phyloP scores from a whole-genome alignment of 345 rosid species.

The Populus nigra region DNA sequence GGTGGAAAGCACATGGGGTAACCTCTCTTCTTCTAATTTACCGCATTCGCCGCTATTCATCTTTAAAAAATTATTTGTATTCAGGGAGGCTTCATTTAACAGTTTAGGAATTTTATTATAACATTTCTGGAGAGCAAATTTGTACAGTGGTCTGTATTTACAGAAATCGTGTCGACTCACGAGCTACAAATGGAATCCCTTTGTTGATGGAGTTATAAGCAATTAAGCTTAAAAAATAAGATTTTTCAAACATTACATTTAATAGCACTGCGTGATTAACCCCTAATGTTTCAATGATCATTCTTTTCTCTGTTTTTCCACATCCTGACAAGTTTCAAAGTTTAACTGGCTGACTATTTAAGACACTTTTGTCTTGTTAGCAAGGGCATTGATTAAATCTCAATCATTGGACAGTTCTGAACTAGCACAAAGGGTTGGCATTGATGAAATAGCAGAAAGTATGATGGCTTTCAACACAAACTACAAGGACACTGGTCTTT shows the following conservation, averaged over 20 bases:
- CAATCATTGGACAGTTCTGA: constrained; percentile 58
- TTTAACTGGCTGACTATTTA: background rate
- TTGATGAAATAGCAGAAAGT: constrained; percentile 91
- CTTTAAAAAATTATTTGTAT: background rate
- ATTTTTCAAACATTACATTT: background rate
- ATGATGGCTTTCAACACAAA: constrained; percentile 99
- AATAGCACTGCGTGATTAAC: background rate
- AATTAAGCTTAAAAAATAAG: background rate
- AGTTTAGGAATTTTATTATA: background rate
- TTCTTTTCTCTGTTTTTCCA: background rate
- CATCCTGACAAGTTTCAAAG: background rate
- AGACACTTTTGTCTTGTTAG: background rate
- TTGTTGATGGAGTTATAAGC: background rate
- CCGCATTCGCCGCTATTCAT: background rate
- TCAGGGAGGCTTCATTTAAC: background rate
- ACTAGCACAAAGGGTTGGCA: constrained; percentile 78
- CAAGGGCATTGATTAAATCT: background rate
- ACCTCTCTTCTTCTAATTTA: constrained; percentile 16
- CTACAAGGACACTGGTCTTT: constrained; percentile 97
- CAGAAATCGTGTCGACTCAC: background rate
- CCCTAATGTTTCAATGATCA: background rate
- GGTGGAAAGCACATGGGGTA: constrained; percentile 99
- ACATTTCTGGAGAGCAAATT: background rate
- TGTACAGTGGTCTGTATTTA: background rate
- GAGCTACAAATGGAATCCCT: no score